phyloP scores from a whole-genome alignment of 192 early-diverging fungal species.

The Geranomyces michiganensis region DNA sequence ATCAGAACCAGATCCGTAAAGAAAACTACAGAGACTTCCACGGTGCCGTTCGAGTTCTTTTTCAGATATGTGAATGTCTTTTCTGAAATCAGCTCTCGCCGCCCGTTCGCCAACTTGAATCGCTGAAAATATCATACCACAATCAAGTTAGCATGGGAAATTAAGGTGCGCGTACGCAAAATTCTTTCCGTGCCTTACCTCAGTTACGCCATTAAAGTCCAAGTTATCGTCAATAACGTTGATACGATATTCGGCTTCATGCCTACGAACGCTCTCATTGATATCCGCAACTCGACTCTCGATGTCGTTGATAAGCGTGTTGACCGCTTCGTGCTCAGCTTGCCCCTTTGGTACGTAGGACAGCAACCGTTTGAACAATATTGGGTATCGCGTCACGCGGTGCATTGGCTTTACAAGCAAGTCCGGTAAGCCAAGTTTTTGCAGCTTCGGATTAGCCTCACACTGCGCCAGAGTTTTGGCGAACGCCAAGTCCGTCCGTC shows the following conservation, averaged over 20 bases:
- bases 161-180: too few species aligned
- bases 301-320: constrained; percentile 42
- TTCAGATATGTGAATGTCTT: constrained; percentile 48
- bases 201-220: constrained; percentile 51
- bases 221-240: constrained; percentile 52
- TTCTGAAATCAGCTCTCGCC: constrained; percentile 54
- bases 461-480: constrained; percentile 38
- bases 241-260: constrained; percentile 48
- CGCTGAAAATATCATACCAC: constrained; percentile 34
- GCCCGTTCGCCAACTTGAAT: constrained; percentile 51
- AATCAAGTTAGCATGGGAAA: too few species aligned
- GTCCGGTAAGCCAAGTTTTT: constrained; percentile 48
- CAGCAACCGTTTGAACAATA: constrained; percentile 51
- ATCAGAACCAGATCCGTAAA: constrained; percentile 58
- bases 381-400: constrained; percentile 53
- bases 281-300: constrained; percentile 43
- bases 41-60: constrained; percentile 42
- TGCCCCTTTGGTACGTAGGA: constrained; percentile 20
- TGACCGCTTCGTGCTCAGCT: constrained; percentile 35
- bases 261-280: constrained; percentile 49
- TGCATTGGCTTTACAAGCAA: constrained; percentile 58
- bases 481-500: constrained; percentile 31
- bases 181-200: constrained; percentile 39
- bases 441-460: constrained; percentile 51
- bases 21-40: constrained; percentile 51